Evolutionary conservation across 163 green algal species (phyloP).

Genomic region (Scenedesmus sp.): DNA sequence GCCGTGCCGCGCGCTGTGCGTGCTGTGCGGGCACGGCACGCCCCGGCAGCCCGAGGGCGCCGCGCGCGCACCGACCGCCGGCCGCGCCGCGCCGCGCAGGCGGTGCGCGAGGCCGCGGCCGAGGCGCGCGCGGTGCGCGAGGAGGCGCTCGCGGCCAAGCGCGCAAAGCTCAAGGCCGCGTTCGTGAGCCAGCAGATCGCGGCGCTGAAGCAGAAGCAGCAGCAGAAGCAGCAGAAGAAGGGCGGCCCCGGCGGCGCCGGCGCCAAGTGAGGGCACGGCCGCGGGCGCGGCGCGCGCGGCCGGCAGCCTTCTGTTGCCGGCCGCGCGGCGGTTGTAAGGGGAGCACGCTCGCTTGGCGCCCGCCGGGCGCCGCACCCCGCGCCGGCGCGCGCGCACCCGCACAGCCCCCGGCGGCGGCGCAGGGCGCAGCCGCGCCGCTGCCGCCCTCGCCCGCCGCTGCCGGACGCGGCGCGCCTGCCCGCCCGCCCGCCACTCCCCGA

Average conservation of each 20-base stretch:
- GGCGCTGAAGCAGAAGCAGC: neutral
- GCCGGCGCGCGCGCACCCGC: no score
- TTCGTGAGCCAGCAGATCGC: conserved; percentile 60
- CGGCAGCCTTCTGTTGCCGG: conserved; percentile 10
- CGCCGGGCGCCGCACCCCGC: no score
- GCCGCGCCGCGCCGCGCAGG: conserved; percentile 38
- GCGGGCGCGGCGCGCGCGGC: neutral
- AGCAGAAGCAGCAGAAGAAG: conserved; percentile 5
- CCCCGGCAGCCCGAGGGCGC: neutral
- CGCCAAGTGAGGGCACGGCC: neutral
- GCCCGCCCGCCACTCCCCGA: no score
- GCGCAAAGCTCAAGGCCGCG: conserved; percentile 62
- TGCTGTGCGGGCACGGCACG: neutral
- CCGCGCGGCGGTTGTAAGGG: neutral
- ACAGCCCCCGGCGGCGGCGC: no score
- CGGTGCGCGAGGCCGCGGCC: conserved; percentile 44
- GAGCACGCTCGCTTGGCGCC: no score
- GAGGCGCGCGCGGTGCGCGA: conserved; percentile 47
- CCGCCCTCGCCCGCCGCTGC: no score
- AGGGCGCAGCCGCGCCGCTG: no score
- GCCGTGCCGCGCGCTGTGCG: neutral
- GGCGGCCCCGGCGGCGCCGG: neutral
- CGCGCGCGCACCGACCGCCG: no score
- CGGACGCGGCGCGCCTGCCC: no score
- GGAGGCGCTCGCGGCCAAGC: conserved; percentile 43